Evolutionary conservation across 2,329 filamentous ascomycete genomes (phyloP).

Genomic region (Trematosphaeria pertusa): DNA sequence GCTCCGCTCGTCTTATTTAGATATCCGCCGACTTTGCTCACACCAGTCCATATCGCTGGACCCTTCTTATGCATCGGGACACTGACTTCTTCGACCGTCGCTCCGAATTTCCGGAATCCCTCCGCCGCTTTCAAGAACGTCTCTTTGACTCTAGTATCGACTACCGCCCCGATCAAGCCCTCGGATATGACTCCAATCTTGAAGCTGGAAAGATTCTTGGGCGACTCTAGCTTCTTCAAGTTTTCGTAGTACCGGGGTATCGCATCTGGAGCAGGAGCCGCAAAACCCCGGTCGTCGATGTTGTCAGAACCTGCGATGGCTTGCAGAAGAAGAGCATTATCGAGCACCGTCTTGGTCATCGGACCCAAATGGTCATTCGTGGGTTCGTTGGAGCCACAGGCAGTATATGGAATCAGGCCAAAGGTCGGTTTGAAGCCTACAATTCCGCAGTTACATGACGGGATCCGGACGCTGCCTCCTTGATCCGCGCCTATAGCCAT

Average conservation of each 20-base stretch:
- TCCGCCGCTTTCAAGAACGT: slow-evolving; percentile 53
- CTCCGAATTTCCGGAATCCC: slow-evolving; percentile 56
- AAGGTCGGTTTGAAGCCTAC: slow-evolving; percentile 62
- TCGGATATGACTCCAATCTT: slow-evolving; percentile 41
- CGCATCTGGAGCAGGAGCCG: slow-evolving; percentile 33
- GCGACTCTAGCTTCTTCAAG: slow-evolving; percentile 15
- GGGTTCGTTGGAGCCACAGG: slow-evolving; percentile 57
- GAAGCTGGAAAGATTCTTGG: slow-evolving; percentile 33
- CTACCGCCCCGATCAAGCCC: slow-evolving; percentile 34
- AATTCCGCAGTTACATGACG: slow-evolving; percentile 46
- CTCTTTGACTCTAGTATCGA: slow-evolving; percentile 50
- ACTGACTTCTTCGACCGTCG: slow-evolving; percentile 58
- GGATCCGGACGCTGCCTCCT: slow-evolving; percentile 56
- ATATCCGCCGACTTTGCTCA: slow-evolving; percentile 52
- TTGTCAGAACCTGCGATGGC: slow-evolving; percentile 59
- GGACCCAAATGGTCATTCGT: slow-evolving; percentile 60
- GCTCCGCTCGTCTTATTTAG: slow-evolving; percentile 50
- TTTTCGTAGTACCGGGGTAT: slow-evolving; percentile 36
- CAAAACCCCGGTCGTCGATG: slow-evolving; percentile 53
- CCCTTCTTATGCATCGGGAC: slow-evolving; percentile 59
- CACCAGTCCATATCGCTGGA: slow-evolving; percentile 58
- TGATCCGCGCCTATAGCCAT: slow-evolving; percentile 59
- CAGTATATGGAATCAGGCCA: slow-evolving; percentile 61
- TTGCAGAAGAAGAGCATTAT: slow-evolving; percentile 53
- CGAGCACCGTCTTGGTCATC: slow-evolving; percentile 52